These are phyloP conservation scores for Backusella tarrabulga DNA, from an alignment of 192 early-diverging fungal genomes.

Conservation along the genomic window DNA sequence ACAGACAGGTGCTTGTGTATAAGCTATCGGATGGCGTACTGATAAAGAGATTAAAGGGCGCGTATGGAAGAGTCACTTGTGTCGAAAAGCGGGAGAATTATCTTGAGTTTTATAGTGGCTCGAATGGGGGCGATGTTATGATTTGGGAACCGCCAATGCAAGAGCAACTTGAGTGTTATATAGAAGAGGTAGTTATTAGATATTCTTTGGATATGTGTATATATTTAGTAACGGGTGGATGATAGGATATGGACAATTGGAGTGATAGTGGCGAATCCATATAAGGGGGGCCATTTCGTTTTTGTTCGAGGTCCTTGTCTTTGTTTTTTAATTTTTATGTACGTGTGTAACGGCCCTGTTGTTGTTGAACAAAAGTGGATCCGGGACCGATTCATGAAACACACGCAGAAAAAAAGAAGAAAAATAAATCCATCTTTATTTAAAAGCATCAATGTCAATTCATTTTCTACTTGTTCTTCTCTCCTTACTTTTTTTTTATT, in stretches of 20 bases:
- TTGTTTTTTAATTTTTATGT: not conserved
- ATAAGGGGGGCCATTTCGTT: not conserved
- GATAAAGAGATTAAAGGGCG: not conserved
- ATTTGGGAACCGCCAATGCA: constrained; percentile 13
- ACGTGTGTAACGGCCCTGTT: not conserved
- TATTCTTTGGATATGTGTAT: not conserved
- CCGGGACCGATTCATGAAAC: constrained; percentile 11
- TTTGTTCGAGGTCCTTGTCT: not conserved
- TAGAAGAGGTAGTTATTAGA: not conserved
- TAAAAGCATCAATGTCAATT: not conserved
- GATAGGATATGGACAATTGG: constrained; percentile 46
- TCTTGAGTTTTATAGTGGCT: constrained; percentile 7
- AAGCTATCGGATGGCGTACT: not conserved
- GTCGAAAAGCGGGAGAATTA: not conserved
- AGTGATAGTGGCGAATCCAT: constrained; percentile 41
- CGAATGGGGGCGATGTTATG: not conserved
- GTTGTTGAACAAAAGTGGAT: not conserved
- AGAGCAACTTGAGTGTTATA: not conserved
- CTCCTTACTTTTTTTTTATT: not conserved
- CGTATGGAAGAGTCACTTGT: constrained; percentile 11
- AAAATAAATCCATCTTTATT: not conserved
- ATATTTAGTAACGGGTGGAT: not conserved
- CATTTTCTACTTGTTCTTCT: constrained; percentile 1
- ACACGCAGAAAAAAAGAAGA: not conserved
- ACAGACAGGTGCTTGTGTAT: constrained; percentile 48